phyloP scores from a whole-genome alignment of 1,139 yeast species.

The Candida buenavistaensis region DNA sequence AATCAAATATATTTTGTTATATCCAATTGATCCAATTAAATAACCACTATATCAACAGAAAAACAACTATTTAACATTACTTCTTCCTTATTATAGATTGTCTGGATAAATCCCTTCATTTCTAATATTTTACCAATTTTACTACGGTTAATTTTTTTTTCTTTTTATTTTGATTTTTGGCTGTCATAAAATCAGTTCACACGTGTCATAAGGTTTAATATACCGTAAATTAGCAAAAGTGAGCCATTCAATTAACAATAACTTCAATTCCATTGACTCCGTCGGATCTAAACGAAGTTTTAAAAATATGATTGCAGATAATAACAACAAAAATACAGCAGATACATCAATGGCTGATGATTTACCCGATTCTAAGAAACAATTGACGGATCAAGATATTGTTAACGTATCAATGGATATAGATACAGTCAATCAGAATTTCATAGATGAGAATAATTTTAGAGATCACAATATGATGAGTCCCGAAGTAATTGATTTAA shows the following conservation, averaged over 20 bases:
- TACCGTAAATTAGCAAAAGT: slow-evolving; percentile 4
- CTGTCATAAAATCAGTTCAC: too few species aligned
- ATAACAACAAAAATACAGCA: slow-evolving; percentile 14
- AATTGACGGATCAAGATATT: too few species aligned
- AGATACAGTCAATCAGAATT: slow-evolving; percentile 6
- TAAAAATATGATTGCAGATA: slow-evolving; percentile 16
- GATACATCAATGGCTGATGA: slow-evolving; percentile 8
- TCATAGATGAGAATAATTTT: slow-evolving; percentile 1
- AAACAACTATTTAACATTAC: not conserved
- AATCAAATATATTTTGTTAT: too few species aligned
- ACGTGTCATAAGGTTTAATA: not conserved
- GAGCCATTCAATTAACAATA: slow-evolving; percentile 4
- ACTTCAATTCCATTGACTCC: slow-evolving; percentile 12
- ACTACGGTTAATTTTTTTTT: not conserved
- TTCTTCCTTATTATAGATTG: not conserved
- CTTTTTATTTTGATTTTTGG: not conserved
- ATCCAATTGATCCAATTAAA: too few species aligned
- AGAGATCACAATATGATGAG: slow-evolving; percentile 1
- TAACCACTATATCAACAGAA: too few species aligned
- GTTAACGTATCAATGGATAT: slow-evolving; percentile 10
- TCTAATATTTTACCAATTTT: not conserved
- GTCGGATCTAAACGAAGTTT: slow-evolving; percentile 17
- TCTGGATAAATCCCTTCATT: not conserved
- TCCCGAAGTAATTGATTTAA: slow-evolving; percentile 13
- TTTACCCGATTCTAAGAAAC: slow-evolving; percentile 9